Evolutionary conservation across 345 rosid genomes (phyloP), one percentile per base, ranked within the genome.

Genomic region (Gossypium longicalyx): DNA sequence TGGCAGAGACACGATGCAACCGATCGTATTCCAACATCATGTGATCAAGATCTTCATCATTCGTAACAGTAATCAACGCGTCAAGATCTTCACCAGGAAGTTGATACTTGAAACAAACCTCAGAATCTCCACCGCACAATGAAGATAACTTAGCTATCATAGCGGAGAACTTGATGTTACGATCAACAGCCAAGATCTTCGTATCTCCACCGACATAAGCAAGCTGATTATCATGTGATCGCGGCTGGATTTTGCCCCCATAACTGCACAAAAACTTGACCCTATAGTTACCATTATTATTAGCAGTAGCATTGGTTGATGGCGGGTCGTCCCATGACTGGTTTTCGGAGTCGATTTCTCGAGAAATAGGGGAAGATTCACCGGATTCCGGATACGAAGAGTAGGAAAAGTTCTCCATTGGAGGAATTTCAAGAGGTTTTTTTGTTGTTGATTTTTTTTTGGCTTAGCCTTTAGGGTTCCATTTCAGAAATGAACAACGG

Each of bases 11-110:
- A 11, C 86, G 86, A 61, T 70, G 61, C 63, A 89, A 73, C 20
- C 93, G 83, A n/a, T 89, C 93, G 72, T 85, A 86, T 71, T 89
- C 91, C 22, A 83, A 53, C 90, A 89, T 82, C 91, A 89, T 85
- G 62, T 83, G 91, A 60, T 82, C 89, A 43, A 89, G 85, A 73
- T 89, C 93, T 79, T 89, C 93, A 48, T 87, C 89, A 70, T 86
- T 86, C 54, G 90, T 87, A 48, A 89, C 89, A 2, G 91, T 85
- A 73, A 87, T 85, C 80, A 89, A 82, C 17, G 91, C 88, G 73
- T 83, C 91, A 17, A 89, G 90, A 77, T 87, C 93, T 65, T 89
- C 93, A 2, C 88, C 93, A 1, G 91, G 93, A 62, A 87, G 87
- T 74, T 89, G 91, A 65, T 87, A 89, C 85, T 89, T 87, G 41